These are phyloP conservation scores for Plectosphaerella cucumerina DNA, from an alignment of 2,329 filamentous ascomycete species.

Conservation along the genomic window DNA sequence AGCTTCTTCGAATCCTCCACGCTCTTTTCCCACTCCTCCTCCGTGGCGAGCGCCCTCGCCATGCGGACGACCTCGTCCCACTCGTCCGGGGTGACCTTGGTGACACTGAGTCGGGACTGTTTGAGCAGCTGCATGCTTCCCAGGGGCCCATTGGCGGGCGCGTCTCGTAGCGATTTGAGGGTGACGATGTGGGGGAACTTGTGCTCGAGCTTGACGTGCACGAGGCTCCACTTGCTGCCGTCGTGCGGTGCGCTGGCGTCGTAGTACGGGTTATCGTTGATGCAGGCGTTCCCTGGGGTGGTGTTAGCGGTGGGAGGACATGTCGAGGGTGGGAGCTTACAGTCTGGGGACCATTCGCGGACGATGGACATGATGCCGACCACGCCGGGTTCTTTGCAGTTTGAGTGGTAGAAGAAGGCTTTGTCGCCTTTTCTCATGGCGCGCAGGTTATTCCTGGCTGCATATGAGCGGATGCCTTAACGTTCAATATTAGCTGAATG, in stretches of 20 bases:
- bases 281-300: constrained; percentile 10
- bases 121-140: constrained; percentile 80
- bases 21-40: constrained; percentile 8
- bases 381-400: constrained; percentile 84
- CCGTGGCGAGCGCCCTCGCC: constrained; percentile 8
- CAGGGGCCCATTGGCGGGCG: constrained; percentile 59
- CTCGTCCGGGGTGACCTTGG: constrained; percentile 58
- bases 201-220: constrained; percentile 80
- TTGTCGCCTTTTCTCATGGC: constrained; percentile 88
- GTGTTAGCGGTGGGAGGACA: background rate
- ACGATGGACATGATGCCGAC: constrained; percentile 88
- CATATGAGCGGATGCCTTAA: constrained; percentile 11
- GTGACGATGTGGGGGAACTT: constrained; percentile 64
- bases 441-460: constrained; percentile 81
- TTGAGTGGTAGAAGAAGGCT: constrained; percentile 96
- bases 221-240: constrained; percentile 70
- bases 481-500: background rate
- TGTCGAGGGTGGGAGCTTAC: constrained; percentile 39
- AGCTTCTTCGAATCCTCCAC: constrained; percentile 9
- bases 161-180: constrained; percentile 67
- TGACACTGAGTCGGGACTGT: constrained; percentile 78
- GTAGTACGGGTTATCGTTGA: constrained; percentile 67
- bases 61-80: constrained; percentile 41
- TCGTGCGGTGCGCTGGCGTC: constrained; percentile 65
- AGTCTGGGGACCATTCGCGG: constrained; percentile 74